Evolutionary conservation across 164 flowering plant species (phyloP).

Genomic region (Kingdonia uniflora): DNA sequence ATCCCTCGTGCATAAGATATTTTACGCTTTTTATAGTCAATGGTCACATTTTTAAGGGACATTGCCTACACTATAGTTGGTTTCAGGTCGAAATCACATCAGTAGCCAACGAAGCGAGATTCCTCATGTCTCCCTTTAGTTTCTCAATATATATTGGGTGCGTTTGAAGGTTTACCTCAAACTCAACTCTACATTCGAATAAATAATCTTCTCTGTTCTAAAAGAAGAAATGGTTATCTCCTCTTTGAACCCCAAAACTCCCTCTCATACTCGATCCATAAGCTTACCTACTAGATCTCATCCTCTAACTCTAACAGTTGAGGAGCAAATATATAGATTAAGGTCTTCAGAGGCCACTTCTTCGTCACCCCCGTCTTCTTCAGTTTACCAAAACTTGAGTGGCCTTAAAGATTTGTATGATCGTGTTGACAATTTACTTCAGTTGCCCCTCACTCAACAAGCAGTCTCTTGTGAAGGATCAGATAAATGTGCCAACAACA

Average conservation of each 20-base stretch:
- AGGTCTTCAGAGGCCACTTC: too few relatives aligned
- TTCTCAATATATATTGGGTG: neutral
- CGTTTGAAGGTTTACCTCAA: too few relatives aligned
- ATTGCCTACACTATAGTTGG: too few relatives aligned
- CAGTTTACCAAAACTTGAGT: neutral
- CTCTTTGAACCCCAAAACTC: neutral
- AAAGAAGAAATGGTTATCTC: neutral
- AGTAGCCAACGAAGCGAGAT: slow-evolving; percentile 2
- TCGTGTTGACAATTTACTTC: slow-evolving; percentile 3
- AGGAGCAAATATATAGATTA: neutral
- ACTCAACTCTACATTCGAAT: too few relatives aligned
- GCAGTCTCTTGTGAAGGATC: neutral
- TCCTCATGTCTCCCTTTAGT: slow-evolving; percentile 3
- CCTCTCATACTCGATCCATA: slow-evolving; percentile 7
- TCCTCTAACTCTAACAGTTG: neutral
- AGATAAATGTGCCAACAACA: neutral
- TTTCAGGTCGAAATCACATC: neutral
- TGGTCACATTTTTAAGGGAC: too few relatives aligned
- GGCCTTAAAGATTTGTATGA: slow-evolving; percentile 5
- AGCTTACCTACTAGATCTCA: slow-evolving; percentile 12
- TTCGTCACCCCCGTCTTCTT: slow-evolving; percentile 1
- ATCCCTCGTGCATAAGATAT: too few relatives aligned
- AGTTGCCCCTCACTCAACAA: slow-evolving; percentile 8
- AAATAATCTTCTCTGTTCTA: too few relatives aligned
- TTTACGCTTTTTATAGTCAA: too few relatives aligned